These are phyloP conservation scores for Penicillium sp. DNA, from an alignment of 2,329 filamentous ascomycete species.

Conservation along the genomic window DNA sequence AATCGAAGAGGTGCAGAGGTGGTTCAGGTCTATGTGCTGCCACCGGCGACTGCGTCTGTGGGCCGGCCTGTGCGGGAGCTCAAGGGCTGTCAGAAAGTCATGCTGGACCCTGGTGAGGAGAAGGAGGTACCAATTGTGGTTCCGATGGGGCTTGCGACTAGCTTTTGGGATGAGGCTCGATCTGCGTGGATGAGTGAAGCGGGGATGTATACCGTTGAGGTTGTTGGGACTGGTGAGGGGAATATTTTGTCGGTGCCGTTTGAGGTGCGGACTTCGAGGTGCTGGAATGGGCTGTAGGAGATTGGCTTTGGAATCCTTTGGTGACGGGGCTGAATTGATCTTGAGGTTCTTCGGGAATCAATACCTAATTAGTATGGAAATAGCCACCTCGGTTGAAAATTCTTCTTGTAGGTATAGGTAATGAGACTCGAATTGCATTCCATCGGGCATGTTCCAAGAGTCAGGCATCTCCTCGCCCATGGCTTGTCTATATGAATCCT, in stretches of 20 bases:
- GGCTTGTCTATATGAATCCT: no score
- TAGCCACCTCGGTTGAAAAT: no score
- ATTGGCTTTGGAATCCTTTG: not conserved
- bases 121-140: not conserved
- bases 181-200: not conserved
- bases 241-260: not conserved
- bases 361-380: no score
- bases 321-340: no score
- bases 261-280: not conserved
- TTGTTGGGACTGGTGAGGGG: not conserved
- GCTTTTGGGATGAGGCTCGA: not conserved
- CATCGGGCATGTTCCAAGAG: no score
- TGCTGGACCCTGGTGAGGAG: not conserved
- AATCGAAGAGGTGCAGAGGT: not conserved
- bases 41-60: not conserved
- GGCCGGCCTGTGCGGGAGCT: not conserved
- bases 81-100: not conserved
- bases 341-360: no score
- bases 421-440: no score
- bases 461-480: no score
- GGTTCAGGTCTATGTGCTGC: not conserved
- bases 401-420: no score
- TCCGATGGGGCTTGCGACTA: not conserved
- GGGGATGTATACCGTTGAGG: not conserved
- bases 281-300: not conserved